Conservation (phyloP, 495 filamentous ascomycete genomes). For the Penicillium dipodomyicola region DNA sequence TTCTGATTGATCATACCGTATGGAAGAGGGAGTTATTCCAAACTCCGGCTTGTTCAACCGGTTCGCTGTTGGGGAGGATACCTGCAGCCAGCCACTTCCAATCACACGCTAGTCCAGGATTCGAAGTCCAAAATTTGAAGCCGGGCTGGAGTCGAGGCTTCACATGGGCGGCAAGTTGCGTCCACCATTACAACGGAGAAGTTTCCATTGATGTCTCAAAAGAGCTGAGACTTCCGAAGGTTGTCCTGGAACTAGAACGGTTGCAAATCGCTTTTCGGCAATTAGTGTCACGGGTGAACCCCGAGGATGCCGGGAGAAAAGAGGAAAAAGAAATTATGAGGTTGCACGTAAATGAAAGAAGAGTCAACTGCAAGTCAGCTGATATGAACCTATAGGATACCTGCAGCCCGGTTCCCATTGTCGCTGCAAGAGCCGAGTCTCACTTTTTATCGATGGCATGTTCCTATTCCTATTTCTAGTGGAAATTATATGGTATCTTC, state of each 20-base stretch:
- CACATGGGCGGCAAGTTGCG: constrained; percentile 15
- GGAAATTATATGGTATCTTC: background rate
- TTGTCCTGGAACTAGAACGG: background rate
- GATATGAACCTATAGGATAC: constrained; percentile 17
- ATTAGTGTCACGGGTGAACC: constrained; percentile 9
- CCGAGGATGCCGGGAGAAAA: background rate
- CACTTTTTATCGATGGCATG: background rate
- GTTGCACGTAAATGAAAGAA: background rate
- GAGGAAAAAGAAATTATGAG: background rate
- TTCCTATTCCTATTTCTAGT: background rate
- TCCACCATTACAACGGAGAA: constrained; percentile 8
- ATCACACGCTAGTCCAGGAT: constrained; percentile 30
- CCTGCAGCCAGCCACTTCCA: constrained; percentile 25
- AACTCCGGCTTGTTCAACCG: constrained; percentile 11
- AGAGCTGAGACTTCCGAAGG: constrained; percentile 18
- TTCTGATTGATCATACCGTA: background rate
- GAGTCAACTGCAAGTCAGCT: constrained; percentile 23
- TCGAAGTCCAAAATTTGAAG: constrained; percentile 23
- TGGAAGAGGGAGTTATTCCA: background rate
- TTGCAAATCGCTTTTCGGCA: background rate
- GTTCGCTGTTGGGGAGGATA: constrained; percentile 14
- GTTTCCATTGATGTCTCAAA: constrained; percentile 7
- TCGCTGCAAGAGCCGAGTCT: constrained; percentile 10
- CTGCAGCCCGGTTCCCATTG: constrained; percentile 26
- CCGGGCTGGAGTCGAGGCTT: constrained; percentile 18